phyloP scores from a whole-genome alignment of 2,329 filamentous ascomycete genomes.

The Clonostachys rosea region DNA sequence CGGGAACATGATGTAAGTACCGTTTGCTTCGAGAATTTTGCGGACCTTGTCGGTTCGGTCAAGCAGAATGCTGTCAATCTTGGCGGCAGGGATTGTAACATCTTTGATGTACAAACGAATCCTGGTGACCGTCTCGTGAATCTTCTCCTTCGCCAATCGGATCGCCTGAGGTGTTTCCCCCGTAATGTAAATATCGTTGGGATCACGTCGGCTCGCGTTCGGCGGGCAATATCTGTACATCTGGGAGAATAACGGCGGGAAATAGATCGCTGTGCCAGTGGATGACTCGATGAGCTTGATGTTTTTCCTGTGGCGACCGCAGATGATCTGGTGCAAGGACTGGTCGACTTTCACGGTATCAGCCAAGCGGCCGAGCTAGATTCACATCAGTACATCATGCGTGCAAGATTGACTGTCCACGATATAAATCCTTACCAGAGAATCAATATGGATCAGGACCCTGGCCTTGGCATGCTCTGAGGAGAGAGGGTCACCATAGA shows the following conservation, averaged over 20 bases:
- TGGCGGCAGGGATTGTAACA: conserved; percentile 81
- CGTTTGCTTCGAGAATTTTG: conserved; percentile 96
- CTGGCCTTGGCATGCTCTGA: conserved; percentile 96
- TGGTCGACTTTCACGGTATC: conserved; percentile 80
- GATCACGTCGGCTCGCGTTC: conserved; percentile 75
- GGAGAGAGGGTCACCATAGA: conserved; percentile 93
- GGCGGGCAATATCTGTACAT: conserved; percentile 87
- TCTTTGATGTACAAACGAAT: conserved; percentile 90
- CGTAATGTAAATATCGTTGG: conserved; percentile 92
- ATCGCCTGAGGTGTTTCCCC: conserved; percentile 84
- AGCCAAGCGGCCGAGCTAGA: conserved; percentile 65
- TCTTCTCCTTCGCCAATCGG: conserved; percentile 81
- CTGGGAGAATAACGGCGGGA: conserved; percentile 87
- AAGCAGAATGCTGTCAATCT: conserved; percentile 91
- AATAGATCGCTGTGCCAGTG: conserved; percentile 96
- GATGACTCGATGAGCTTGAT: conserved; percentile 96
- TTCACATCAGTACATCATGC: background rate
- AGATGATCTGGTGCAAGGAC: conserved; percentile 86
- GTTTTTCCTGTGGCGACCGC: conserved; percentile 90
- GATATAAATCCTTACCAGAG: conserved; percentile 54
- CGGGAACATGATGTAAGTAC: conserved; percentile 90
- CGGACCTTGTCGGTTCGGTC: conserved; percentile 92
- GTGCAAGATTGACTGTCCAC: background rate
- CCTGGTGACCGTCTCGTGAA: conserved; percentile 77
- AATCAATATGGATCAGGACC: conserved; percentile 94